A percentile compares a stretch with the other conserved stretches of the same genome.
These are phyloP conservation scores for Ceratobasidium sp. DNA, from an alignment of 1,284 basidiomycete species.

Conservation along the genomic window DNA sequence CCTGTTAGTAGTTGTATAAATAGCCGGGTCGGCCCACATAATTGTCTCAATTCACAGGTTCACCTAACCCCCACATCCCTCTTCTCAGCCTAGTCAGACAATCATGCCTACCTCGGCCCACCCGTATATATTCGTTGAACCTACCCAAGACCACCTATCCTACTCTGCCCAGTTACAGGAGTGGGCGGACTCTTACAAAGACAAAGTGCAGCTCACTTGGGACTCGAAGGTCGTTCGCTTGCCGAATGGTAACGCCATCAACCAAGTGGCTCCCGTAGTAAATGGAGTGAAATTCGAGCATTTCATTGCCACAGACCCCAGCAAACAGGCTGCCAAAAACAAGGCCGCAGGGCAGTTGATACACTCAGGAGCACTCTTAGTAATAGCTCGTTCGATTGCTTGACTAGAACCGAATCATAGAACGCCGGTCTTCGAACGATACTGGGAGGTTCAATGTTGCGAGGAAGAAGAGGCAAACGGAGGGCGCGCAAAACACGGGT, in stretches of 20 bases:
- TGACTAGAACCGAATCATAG: too few species aligned
- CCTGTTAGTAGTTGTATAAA: too few species aligned
- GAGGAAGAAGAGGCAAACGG: too few species aligned
- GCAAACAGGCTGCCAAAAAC: not conserved
- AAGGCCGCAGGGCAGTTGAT: not conserved
- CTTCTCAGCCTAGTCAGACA: not conserved
- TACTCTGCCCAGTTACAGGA: not conserved
- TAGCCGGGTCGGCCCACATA: too few species aligned
- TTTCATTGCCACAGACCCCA: not conserved
- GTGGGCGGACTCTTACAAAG: slow-evolving; percentile 1
- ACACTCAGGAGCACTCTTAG: not conserved
- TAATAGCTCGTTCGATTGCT: too few species aligned
- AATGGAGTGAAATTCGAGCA: not conserved
- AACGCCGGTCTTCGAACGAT: too few species aligned
- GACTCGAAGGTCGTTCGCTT: not conserved
- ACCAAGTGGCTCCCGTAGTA: not conserved
- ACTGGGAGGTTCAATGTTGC: too few species aligned
- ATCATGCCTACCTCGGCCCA: not conserved
- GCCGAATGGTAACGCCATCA: not conserved
- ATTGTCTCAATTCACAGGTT: too few species aligned
- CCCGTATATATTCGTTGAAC: not conserved
- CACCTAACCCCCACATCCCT: not conserved
- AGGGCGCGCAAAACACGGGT: too few species aligned
- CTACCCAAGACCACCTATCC: not conserved
- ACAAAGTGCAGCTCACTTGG: not conserved